Evolutionary conservation across 805 yeast genomes (phyloP).

Genomic region (Candida stauntonica): DNA sequence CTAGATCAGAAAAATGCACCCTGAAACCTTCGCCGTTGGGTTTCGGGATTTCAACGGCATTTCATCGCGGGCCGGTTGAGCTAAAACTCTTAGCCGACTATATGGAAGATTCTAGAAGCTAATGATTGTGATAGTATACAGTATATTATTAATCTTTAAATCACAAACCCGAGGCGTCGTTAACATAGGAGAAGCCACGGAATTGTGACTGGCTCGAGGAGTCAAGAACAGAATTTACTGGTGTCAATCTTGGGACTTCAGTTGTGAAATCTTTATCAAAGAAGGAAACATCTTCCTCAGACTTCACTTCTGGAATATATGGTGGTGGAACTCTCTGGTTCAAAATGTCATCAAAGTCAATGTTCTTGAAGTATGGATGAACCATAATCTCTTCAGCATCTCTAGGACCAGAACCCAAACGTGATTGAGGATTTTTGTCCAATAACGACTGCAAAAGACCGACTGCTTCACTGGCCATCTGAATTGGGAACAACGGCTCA

Average conservation of each 20-base stretch:
- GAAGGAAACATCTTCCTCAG: slow-evolving; percentile 87
- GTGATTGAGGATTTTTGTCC: slow-evolving; percentile 79
- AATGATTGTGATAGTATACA: too few species aligned
- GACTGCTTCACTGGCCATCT: slow-evolving; percentile 96
- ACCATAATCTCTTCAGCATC: slow-evolving; percentile 95
- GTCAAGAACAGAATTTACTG: slow-evolving; percentile 83
- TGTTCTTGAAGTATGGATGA: slow-evolving; percentile 88
- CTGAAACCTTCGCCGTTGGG: too few species aligned
- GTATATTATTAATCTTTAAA: too few species aligned
- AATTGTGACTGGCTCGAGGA: slow-evolving; percentile 92
- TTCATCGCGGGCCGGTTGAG: too few species aligned
- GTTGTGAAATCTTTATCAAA: slow-evolving; percentile 94
- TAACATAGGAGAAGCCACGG: slow-evolving; percentile 91
- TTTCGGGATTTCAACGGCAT: too few species aligned
- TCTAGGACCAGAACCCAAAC: slow-evolving; percentile 82
- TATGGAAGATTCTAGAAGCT: too few species aligned
- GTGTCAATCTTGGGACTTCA: slow-evolving; percentile 92
- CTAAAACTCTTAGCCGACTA: too few species aligned
- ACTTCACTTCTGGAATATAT: slow-evolving; percentile 77
- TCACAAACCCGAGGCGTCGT: slow-evolving; percentile 46
- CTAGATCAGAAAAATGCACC: too few species aligned
- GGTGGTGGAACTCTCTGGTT: slow-evolving; percentile 77
- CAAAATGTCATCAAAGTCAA: slow-evolving; percentile 83
- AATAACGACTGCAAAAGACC: slow-evolving; percentile 86
- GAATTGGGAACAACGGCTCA: slow-evolving; percentile 94